phyloP scores from a whole-genome alignment of 2,329 filamentous ascomycete species.

The Hymenoscyphus albidus region DNA sequence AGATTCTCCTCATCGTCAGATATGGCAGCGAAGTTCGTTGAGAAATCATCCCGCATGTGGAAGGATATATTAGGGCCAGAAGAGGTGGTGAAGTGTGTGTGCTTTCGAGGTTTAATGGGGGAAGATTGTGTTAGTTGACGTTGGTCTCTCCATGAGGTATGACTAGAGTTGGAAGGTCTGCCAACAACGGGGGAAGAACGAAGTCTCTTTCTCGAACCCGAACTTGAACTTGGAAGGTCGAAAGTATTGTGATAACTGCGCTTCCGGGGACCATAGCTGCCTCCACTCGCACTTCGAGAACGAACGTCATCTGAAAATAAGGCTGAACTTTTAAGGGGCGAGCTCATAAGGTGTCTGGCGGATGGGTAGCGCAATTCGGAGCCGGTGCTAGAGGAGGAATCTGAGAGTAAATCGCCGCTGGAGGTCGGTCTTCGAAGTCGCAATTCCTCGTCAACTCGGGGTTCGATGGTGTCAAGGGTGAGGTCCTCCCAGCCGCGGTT shows the following conservation, averaged over 20 bases:
- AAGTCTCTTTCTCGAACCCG: slow-evolving; percentile 61
- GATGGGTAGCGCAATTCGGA: slow-evolving; percentile 69
- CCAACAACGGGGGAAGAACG: slow-evolving; percentile 61
- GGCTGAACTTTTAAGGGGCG: slow-evolving; percentile 72
- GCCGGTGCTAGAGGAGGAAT: slow-evolving; percentile 73
- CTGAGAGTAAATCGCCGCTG: slow-evolving; percentile 72
- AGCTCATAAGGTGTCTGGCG: slow-evolving; percentile 62
- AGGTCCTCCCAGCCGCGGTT: slow-evolving; percentile 93
- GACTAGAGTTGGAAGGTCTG: slow-evolving; percentile 51
- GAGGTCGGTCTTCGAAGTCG: slow-evolving; percentile 58
- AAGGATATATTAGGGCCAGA: slow-evolving; percentile 73
- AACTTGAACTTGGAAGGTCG: slow-evolving; percentile 49
- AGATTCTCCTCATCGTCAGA: slow-evolving; percentile 84
- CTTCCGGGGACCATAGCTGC: slow-evolving; percentile 62
- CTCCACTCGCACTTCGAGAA: slow-evolving; percentile 52
- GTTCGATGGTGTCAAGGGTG: slow-evolving; percentile 80
- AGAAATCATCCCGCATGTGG: slow-evolving; percentile 56
- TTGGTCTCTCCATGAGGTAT: slow-evolving; percentile 69
- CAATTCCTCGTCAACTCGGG: slow-evolving; percentile 75
- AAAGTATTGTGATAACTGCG: slow-evolving; percentile 59
- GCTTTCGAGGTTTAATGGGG: slow-evolving; percentile 72
- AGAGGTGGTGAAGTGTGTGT: slow-evolving; percentile 69
- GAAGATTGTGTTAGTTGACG: slow-evolving; percentile 81
- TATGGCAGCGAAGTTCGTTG: slow-evolving; percentile 59
- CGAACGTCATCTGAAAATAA: slow-evolving; percentile 81